A percentile compares a stretch with the other conserved stretches of the same genome.
Conservation (phyloP, 495 filamentous ascomycete genomes). For the Lindgomyces ingoldianus region DNA sequence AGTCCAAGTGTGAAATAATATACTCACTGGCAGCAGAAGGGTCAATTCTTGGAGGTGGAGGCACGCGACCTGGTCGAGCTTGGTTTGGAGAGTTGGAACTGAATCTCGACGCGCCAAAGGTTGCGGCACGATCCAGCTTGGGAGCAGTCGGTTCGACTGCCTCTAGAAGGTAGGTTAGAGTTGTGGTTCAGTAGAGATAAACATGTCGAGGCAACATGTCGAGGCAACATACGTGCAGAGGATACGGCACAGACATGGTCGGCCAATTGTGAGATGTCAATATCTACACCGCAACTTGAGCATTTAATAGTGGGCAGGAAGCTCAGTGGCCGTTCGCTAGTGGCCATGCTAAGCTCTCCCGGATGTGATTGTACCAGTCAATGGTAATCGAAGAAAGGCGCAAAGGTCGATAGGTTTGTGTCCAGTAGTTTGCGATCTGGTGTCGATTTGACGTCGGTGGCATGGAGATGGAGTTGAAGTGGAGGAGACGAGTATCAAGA, state of each 20-base stretch:
- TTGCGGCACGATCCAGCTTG: constrained; percentile 31
- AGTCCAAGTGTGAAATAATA: constrained; percentile 12
- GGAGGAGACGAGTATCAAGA: neutral
- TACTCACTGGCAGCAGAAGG: constrained; percentile 54
- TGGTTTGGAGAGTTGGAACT: constrained; percentile 10
- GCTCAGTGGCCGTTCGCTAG: constrained; percentile 56
- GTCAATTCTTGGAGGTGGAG: constrained; percentile 57
- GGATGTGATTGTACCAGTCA: constrained; percentile 2
- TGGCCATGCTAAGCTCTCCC: constrained; percentile 43
- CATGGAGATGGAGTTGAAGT: constrained; percentile 16
- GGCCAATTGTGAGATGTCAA: constrained; percentile 89
- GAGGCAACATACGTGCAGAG: constrained; percentile 12
- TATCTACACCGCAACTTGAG: constrained; percentile 79
- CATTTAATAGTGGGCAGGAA: constrained; percentile 94
- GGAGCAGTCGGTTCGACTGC: constrained; percentile 8
- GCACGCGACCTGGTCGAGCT: constrained; percentile 38
- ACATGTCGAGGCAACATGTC: neutral
- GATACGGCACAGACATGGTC: constrained; percentile 72
- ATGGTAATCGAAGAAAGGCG: neutral
- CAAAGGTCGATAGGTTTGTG: neutral
- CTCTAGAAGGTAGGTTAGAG: neutral
- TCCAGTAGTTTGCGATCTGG: neutral
- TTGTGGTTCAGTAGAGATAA: neutral
- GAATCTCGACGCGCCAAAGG: constrained; percentile 23
- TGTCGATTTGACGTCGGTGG: constrained; percentile 17